phyloP scores from a whole-genome alignment of 2,329 filamentous ascomycete genomes.

The Teratosphaeria destructans region DNA sequence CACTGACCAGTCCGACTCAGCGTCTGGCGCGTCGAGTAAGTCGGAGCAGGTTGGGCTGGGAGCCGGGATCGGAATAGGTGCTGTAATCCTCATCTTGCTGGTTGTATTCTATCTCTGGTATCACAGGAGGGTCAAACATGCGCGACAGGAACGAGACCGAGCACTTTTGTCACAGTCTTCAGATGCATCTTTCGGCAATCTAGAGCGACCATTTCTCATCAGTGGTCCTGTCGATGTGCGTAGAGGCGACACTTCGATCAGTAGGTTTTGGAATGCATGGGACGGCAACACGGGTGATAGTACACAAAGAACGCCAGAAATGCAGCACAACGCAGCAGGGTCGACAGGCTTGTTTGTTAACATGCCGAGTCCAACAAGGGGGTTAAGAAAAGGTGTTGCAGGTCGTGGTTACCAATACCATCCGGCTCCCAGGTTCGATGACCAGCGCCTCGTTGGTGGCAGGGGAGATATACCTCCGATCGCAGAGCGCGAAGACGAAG shows the following conservation, averaged over 20 bases:
- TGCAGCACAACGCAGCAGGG: conserved; percentile 26
- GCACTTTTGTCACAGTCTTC: conserved; percentile 35
- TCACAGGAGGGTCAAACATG: conserved; percentile 28
- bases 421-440: conserved; percentile 35
- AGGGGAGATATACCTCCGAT: conserved; percentile 52
- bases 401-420: conserved; percentile 29
- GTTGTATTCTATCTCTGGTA: conserved; percentile 40
- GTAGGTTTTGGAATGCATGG: conserved; percentile 9
- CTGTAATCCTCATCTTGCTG: conserved; percentile 31
- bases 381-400: conserved; percentile 32
- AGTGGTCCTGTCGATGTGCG: conserved; percentile 25
- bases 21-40: conserved; percentile 7
- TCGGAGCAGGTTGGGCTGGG: conserved; percentile 38
- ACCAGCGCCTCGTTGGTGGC: conserved; percentile 38
- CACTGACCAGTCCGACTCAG: background rate
- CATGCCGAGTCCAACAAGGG: conserved; percentile 39
- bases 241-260: conserved; percentile 30
- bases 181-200: conserved; percentile 32
- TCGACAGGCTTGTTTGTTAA: conserved; percentile 38
- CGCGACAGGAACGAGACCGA: conserved; percentile 40
- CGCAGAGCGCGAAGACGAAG: conserved; percentile 50
- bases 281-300: background rate
- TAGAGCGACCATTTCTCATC: conserved; percentile 37
- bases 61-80: conserved; percentile 35
- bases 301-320: conserved; percentile 1